Base-by-base conservation (phyloP, 176 grass and related monocot genomes). In the Alloteropsis semialata region DNA sequence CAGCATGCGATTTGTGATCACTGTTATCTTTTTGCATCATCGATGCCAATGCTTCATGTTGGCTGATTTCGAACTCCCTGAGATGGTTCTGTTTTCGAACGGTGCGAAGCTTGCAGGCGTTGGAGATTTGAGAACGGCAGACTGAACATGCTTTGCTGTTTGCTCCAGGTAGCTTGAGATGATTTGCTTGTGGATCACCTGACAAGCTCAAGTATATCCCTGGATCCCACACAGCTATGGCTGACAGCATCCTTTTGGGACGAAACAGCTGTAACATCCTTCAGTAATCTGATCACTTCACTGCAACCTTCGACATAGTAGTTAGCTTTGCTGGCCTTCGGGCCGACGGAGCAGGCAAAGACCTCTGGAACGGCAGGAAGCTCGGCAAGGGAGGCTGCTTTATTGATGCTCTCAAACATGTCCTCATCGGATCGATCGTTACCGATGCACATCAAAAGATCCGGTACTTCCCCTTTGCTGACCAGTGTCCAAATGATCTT, bases 391-490 rank as follows among this genome's bases (percentile, higher is more conserved):
- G 90, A 85, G 5, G 76, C 30, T 12, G 90, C 72, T 53, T 56
- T 82, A 41, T 85, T 89, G 69, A 91, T 89, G 83, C 79, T 91
- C 74, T 96, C 88, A 68, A 97, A 97, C 94, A 97, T 97, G 50
- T 97, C 91, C 82, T 97, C 94, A 13, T 97, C 94, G 0, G 94
- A 97, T 57, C 88, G 90, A 78, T 97, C 94, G 24, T 97, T 92
- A 29, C 94, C 94, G 0, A 93, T 85, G 69, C 94, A 97, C 88
- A 97, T 87, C 30, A 97, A 63, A 82, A 97, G 77, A 34, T 97
- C 89, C 0, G 89, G 91, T 19, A 75, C 43, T 8, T 91, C 86
- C 53, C 78, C 91, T 39, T 80, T 28, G 62, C 49, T 36, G 37
- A 83, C 38, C 32, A 91, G n/a, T 19, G 54, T 84, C 19, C 17